Conservation (phyloP, 257 asterid species). For the Thymus mandschuricus region DNA sequence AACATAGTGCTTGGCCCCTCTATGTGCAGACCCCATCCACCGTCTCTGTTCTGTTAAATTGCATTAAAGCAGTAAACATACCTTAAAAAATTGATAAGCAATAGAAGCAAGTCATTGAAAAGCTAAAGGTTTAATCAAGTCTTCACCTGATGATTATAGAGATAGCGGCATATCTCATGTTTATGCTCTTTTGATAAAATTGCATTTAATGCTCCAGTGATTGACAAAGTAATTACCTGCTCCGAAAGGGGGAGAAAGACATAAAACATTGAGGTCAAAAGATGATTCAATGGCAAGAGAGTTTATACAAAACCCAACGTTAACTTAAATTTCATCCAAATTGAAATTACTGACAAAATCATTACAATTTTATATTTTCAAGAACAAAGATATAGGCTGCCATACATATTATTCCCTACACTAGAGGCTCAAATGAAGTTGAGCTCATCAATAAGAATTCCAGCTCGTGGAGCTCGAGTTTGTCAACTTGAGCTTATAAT, state of each 20-base stretch:
- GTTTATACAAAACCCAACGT: not conserved
- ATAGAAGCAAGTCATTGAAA: conserved; percentile 11
- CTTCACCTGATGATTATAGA: conserved; percentile 94
- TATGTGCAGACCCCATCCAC: conserved; percentile 99
- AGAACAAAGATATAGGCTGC: conserved; percentile 7
- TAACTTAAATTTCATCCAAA: conserved; percentile 8
- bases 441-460: not conserved
- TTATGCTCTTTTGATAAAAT: conserved; percentile 79
- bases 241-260: conserved; percentile 19
- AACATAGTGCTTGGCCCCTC: conserved; percentile 99
- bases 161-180: conserved; percentile 90
- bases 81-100: conserved; percentile 18
- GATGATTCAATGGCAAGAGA: not conserved
- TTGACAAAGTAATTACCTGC: conserved; percentile 76
- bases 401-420: not conserved
- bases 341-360: not conserved
- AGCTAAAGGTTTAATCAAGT: conserved; percentile 1
- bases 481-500: not conserved
- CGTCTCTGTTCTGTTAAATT: conserved; percentile 66
- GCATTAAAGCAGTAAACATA: conserved; percentile 28
- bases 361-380: not conserved
- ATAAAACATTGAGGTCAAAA: conserved; percentile 8
- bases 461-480: conserved; percentile 11
- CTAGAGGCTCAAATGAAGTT: not conserved
- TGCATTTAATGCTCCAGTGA: conserved; percentile 91